Percentiles rank a stretch among this genome's conserved stretches.
Evolutionary conservation across 2,329 filamentous ascomycete genomes (phyloP).

Genomic region (Aspergillus ochraceoroseus): DNA sequence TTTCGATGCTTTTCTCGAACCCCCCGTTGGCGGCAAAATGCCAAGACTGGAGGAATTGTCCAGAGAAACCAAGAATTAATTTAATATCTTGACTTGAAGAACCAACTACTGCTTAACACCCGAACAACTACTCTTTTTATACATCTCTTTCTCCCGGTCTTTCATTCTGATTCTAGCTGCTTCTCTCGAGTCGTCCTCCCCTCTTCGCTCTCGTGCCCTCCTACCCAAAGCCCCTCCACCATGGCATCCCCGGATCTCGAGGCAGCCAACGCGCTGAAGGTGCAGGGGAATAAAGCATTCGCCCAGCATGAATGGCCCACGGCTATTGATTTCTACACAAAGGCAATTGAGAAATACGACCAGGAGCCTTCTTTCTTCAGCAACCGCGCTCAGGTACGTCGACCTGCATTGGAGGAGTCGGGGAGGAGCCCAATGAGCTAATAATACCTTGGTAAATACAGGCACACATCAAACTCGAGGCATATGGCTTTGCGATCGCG

Average conservation of each 20-base stretch:
- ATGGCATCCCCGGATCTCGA: conserved; percentile 49
- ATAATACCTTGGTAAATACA: conserved; percentile 38
- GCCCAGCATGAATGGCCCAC: conserved; percentile 76
- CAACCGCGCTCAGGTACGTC: conserved; percentile 82
- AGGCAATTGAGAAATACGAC: conserved; percentile 80
- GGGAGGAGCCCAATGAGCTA: conserved; percentile 9
- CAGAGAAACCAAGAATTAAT: conserved; percentile 1
- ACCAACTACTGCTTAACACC: too few relatives aligned
- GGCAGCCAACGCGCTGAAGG: conserved; percentile 78
- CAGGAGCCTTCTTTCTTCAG: conserved; percentile 86
- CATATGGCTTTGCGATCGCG: conserved; percentile 85
- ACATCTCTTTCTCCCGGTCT: too few relatives aligned
- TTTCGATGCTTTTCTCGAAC: conserved; percentile 29
- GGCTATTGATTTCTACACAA: conserved; percentile 76
- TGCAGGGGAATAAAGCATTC: conserved; percentile 92
- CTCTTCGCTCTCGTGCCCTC: conserved; percentile 14
- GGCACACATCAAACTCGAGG: conserved; percentile 92
- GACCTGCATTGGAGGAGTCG: neutral
- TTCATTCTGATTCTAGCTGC: neutral
- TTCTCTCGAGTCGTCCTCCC: neutral
- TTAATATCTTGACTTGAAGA: too few relatives aligned
- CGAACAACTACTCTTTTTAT: too few relatives aligned
- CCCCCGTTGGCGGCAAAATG: conserved; percentile 18
- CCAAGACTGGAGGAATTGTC: conserved; percentile 29
- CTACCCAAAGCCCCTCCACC: conserved; percentile 22